Conservation (phyloP, 768 basidiomycete species). For the Phaeotremella fagi region DNA sequence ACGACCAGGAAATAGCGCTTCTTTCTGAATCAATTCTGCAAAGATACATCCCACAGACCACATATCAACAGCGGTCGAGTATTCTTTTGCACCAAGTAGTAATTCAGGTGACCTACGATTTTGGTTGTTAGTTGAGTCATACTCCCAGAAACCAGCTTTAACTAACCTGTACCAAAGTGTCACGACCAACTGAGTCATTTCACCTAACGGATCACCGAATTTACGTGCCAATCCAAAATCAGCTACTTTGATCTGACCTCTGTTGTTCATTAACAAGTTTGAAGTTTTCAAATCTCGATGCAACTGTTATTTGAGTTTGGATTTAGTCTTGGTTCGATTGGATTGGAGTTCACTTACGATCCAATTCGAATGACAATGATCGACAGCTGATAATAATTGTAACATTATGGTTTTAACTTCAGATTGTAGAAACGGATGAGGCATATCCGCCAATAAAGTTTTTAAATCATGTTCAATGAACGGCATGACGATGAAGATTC, state of each 20-base stretch:
- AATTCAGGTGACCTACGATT: constrained; percentile 64
- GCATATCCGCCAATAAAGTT: constrained; percentile 89
- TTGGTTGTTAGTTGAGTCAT: neutral
- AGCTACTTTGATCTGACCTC: constrained; percentile 96
- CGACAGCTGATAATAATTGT: constrained; percentile 87
- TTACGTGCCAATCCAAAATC: constrained; percentile 95
- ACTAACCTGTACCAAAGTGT: constrained; percentile 96
- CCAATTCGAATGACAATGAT: constrained; percentile 93
- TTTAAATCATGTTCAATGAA: constrained; percentile 99
- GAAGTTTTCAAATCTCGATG: constrained; percentile 97
- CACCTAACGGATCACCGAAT: constrained; percentile 93
- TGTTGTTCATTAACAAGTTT: constrained; percentile 97
- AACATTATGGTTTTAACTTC: constrained; percentile 97
- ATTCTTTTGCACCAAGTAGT: constrained; percentile 82
- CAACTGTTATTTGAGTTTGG: constrained; percentile 49
- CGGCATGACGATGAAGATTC: constrained; percentile 99
- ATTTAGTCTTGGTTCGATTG: neutral
- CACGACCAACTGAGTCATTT: constrained; percentile 95
- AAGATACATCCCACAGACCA: constrained; percentile 99
- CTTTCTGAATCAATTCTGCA: constrained; percentile 87
- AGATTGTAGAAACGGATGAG: constrained; percentile 90
- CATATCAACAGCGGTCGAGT: constrained; percentile 93
- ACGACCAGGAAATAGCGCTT: constrained; percentile 96
- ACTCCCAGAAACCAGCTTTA: neutral
- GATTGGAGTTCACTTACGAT: too few relatives aligned